Base-by-base conservation (phyloP, 2,329 filamentous ascomycete genomes). In the Cordyceps militaris region DNA sequence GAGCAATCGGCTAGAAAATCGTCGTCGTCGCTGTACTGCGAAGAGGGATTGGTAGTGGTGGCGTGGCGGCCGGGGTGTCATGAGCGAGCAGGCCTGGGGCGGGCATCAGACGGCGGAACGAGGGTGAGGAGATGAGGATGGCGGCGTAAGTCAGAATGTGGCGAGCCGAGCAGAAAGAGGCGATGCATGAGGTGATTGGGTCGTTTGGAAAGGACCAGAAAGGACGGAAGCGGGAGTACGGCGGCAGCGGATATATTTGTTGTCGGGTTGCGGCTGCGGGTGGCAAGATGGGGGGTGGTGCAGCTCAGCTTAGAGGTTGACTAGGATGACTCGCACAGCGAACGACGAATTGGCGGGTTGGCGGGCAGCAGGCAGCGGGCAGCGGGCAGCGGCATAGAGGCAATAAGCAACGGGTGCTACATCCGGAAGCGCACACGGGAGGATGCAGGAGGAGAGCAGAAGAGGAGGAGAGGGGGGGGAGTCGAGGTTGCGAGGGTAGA, bases 1-100 rank as follows among this genome's bases (percentile, higher is more conserved):
- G 28, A 38, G 34, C 21, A 21, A 46, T 19, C n/a, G 21, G 1
- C 19, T 23, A 47, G 24, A n/a, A 38, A 47, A 24, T 53, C 32
- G 26, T 24, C 21, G 50, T 23, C 14, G 44, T 28, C 46, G 46
- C 21, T 32, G 21, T 10, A 34, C 34, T 42, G 44, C 23, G 44
- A 42, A 48, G 19, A 43, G 44, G 32, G 24, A 56, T 56, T 40
- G 53, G 44, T 49, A 43, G 16, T 56, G 53, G 44, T 7, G 34
- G 34, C 32, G 53, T 32, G n/a, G 53, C 32, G 44, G 44, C 53
- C 44, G 53, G 44, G 53, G 43, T 49, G 34, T 56, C 53, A 56
- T 56, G 43, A 34, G 53, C 43, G 7, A 48, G 44, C 44, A 48
- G 34, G 19, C 9, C 6, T 23, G 13, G 14, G 13, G 32, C 32